phyloP scores from a whole-genome alignment of 192 early-diverging fungal species.

The Diversispora epigaea region DNA sequence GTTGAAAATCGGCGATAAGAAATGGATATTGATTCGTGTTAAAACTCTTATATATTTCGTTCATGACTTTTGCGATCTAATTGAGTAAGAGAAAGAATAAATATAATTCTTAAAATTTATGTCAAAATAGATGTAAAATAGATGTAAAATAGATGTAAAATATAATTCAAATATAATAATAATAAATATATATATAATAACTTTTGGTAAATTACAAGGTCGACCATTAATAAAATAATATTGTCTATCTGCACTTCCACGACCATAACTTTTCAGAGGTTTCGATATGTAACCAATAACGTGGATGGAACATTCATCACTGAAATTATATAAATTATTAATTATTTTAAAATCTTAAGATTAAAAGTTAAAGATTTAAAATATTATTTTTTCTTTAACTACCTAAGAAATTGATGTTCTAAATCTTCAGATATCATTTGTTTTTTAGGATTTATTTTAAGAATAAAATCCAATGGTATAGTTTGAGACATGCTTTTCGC shows the following conservation, averaged over 20 bases:
- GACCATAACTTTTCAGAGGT: slow-evolving; percentile 64
- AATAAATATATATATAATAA: slow-evolving; percentile 31
- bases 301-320: slow-evolving; percentile 23
- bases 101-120: too few species aligned
- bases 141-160: not conserved
- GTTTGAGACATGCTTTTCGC: slow-evolving; percentile 49
- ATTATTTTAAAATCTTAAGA: too few species aligned
- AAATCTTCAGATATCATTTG: not conserved
- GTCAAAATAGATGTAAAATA: too few species aligned
- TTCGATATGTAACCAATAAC: slow-evolving; percentile 60
- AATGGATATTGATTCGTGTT: slow-evolving; percentile 79
- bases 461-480: slow-evolving; percentile 49
- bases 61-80: slow-evolving; percentile 69
- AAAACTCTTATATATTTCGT: slow-evolving; percentile 75
- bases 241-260: slow-evolving; percentile 79
- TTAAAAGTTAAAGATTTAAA: too few species aligned
- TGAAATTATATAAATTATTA: slow-evolving; percentile 4
- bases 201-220: slow-evolving; percentile 82
- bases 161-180: not conserved
- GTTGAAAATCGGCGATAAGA: slow-evolving; percentile 63
- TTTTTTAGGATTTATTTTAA: slow-evolving; percentile 33
- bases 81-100: not conserved
- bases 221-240: slow-evolving; percentile 88
- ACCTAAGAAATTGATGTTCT: not conserved
- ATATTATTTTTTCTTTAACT: too few species aligned